A percentile compares a stretch with the other conserved stretches of the same genome.
Evolutionary conservation across 306 rosid species (phyloP).

Genomic region (Luffa aegyptiaca): DNA sequence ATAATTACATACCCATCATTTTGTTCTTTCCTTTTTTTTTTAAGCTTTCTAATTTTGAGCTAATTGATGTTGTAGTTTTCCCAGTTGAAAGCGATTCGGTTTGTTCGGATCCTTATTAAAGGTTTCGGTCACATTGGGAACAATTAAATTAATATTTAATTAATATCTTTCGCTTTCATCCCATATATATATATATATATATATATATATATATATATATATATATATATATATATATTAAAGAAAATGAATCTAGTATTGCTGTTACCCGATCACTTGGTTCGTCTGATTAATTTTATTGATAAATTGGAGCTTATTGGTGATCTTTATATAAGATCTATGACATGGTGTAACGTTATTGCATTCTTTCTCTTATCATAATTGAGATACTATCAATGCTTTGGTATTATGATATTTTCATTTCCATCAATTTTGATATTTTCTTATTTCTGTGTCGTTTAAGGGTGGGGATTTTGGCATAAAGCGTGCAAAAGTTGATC

Average conservation of each 20-base stretch:
- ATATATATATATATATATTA: no score
- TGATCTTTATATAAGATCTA: background rate
- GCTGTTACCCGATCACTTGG: background rate
- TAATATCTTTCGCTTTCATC: background rate
- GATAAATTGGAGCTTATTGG: background rate
- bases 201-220: no score
- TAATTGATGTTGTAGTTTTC: background rate
- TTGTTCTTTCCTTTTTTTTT: background rate
- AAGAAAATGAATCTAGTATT: background rate
- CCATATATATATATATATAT: no score
- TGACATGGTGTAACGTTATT: background rate
- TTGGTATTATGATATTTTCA: background rate
- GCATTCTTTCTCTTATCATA: background rate
- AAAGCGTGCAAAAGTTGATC: slow-evolving; percentile 61
- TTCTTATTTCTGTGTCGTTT: background rate
- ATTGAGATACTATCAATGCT: background rate
- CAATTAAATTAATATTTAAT: background rate
- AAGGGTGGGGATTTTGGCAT: slow-evolving; percentile 54
- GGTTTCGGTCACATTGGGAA: background rate
- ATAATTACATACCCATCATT: background rate
- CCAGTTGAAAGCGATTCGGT: no score
- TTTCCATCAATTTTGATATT: background rate
- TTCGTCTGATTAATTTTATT: background rate
- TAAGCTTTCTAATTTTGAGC: background rate
- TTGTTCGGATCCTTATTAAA: no score